These are phyloP conservation scores for Ceratocystis variospora DNA, from an alignment of 2,329 filamentous ascomycete genomes.

Conservation along the genomic window DNA sequence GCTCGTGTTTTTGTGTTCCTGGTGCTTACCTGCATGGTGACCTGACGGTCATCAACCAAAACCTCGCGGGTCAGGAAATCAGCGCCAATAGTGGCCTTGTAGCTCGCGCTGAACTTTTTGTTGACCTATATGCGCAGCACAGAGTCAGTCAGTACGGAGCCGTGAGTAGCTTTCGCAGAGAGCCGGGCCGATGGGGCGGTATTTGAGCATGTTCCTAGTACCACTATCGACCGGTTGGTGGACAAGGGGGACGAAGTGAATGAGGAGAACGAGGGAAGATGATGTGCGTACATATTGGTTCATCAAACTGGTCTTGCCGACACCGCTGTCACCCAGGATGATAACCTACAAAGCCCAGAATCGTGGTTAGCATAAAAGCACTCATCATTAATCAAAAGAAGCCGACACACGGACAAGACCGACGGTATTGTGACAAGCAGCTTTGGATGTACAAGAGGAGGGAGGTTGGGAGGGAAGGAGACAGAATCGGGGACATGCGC, in stretches of 20 bases:
- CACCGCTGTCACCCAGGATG: slow-evolving; percentile 95
- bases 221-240: neutral
- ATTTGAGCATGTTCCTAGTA: neutral
- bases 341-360: slow-evolving; percentile 58
- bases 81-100: slow-evolving; percentile 98
- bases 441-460: neutral
- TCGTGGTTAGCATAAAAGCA: slow-evolving; percentile 5
- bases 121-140: slow-evolving; percentile 58
- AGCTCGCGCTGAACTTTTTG: slow-evolving; percentile 99
- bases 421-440: neutral
- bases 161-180: neutral
- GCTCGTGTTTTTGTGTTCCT: neutral
- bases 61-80: slow-evolving; percentile 98
- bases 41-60: slow-evolving; percentile 86
- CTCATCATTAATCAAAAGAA: neutral
- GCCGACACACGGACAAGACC: neutral
- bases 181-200: neutral
- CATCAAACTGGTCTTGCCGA: slow-evolving; percentile 99
- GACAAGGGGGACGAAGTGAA: neutral
- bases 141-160: neutral
- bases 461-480: slow-evolving; percentile 9
- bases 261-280: neutral
- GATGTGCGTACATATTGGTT: slow-evolving; percentile 91
- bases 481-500: slow-evolving; percentile 22
- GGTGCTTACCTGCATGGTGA: slow-evolving; percentile 84